phyloP scores from a whole-genome alignment of 345 rosid species.

The Heritiera fomes region DNA sequence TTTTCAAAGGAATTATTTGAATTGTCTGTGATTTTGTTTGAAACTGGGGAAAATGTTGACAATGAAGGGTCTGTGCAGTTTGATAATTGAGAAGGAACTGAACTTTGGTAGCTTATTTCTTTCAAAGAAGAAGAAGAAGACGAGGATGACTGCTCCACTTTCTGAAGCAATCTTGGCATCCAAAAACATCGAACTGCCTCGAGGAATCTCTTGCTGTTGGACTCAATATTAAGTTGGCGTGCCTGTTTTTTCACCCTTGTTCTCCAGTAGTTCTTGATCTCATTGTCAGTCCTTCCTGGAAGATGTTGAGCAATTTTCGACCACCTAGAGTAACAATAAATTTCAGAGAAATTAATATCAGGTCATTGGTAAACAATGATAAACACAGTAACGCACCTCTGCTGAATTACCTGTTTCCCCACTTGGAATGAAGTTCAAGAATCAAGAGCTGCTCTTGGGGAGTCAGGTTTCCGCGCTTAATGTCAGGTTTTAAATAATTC shows the following conservation, averaged over 20 bases:
- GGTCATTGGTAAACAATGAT: neutral
- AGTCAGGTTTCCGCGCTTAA: constrained; percentile 82
- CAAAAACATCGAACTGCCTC: constrained; percentile 66
- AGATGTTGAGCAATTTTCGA: constrained; percentile 86
- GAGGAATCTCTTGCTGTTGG: constrained; percentile 68
- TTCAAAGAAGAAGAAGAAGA: constrained; percentile 17
- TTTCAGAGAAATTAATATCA: neutral
- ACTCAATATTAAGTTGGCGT: constrained; percentile 71
- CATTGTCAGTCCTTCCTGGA: constrained; percentile 94
- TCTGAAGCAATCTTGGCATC: constrained; percentile 79
- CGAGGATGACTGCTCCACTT: constrained; percentile 48
- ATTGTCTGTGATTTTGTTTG: constrained; percentile 25
- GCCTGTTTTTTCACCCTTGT: constrained; percentile 94
- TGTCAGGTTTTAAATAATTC: constrained; percentile 86
- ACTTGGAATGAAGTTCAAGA: constrained; percentile 85
- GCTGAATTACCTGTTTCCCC: constrained; percentile 73
- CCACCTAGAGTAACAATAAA: constrained; percentile 48
- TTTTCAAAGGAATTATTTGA: constrained; percentile 17
- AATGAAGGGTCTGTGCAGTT: constrained; percentile 16
- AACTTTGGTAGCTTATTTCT: neutral
- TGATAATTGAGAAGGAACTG: constrained; percentile 3
- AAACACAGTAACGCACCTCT: neutral
- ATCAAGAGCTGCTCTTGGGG: constrained; percentile 84
- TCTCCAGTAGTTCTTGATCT: constrained; percentile 96
- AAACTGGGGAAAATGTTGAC: constrained; percentile 15